A percentile compares a stretch with the other conserved stretches of the same genome.
Evolutionary conservation across 78 protist genomes (phyloP).

Genomic region (Creolimax fragrantissima): DNA sequence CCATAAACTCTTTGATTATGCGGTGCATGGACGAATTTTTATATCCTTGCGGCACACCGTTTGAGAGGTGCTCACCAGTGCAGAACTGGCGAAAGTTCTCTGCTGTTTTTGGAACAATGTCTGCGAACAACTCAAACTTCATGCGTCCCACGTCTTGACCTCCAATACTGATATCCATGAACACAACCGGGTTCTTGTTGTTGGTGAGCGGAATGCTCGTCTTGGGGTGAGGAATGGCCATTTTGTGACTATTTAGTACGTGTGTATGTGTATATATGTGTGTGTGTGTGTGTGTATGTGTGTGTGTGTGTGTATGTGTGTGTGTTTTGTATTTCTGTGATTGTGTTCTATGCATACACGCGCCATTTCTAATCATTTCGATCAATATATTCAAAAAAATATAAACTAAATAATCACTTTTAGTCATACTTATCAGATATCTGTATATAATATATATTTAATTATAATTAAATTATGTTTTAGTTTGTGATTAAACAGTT

Average conservation of each 20-base stretch:
- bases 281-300: too few relatives aligned
- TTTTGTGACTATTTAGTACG: background rate
- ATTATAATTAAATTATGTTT: too few relatives aligned
- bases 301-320: too few relatives aligned
- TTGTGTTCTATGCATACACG: too few relatives aligned
- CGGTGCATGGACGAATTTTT: conserved; percentile 75
- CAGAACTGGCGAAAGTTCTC: background rate
- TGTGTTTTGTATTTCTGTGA: too few relatives aligned
- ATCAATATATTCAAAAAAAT: too few relatives aligned
- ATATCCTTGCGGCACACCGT: conserved; percentile 34
- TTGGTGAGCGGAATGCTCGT: background rate
- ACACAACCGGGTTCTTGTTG: background rate
- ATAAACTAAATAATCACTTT: too few relatives aligned
- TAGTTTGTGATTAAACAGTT: too few relatives aligned
- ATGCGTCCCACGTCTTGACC: conserved; percentile 72
- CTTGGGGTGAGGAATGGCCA: background rate
- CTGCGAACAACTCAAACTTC: conserved; percentile 83
- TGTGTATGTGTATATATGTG: too few relatives aligned
- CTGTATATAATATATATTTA: too few relatives aligned
- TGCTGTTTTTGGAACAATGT: conserved; percentile 22
- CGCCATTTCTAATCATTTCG: too few relatives aligned
- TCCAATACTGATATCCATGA: conserved; percentile 39
- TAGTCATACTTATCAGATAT: too few relatives aligned
- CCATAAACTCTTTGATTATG: conserved; percentile 73
- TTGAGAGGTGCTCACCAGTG: background rate